These are phyloP conservation scores for Geum urbanum DNA, from an alignment of 306 rosid species.

Conservation along the genomic window DNA sequence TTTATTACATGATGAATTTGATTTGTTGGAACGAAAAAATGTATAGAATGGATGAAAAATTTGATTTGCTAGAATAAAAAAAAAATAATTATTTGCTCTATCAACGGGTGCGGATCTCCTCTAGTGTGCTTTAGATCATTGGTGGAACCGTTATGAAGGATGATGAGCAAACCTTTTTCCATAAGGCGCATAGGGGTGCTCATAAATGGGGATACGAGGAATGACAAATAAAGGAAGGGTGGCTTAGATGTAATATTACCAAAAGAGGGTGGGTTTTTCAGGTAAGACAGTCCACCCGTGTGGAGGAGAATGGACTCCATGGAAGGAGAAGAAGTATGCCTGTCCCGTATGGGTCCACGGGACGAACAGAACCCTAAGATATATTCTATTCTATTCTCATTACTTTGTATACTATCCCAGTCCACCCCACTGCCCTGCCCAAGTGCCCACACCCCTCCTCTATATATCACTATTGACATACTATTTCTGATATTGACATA, in stretches of 20 bases:
- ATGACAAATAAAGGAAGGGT: not conserved
- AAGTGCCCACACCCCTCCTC: not conserved
- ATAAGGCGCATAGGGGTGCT: not conserved
- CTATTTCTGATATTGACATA: not conserved
- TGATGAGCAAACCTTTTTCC: no score
- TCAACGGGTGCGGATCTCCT: no score
- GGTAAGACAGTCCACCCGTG: slow-evolving; percentile 34
- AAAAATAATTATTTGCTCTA: no score
- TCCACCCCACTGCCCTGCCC: not conserved
- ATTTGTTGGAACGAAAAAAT: no score
- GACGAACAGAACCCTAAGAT: slow-evolving; percentile 37
- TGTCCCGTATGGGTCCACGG: slow-evolving; percentile 56
- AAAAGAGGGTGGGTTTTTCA: not conserved
- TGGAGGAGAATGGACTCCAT: not conserved
- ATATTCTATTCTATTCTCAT: no score
- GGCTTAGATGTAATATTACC: slow-evolving; percentile 17
- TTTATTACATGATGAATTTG: no score
- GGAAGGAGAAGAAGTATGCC: slow-evolving; percentile 9
- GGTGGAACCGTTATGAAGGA: no score
- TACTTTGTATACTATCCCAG: no score
- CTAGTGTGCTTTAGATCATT: no score
- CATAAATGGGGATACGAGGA: slow-evolving; percentile 1
- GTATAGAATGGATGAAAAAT: no score
- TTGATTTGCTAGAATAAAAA: no score
- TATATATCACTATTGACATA: not conserved